These are phyloP conservation scores for Malus sieversii DNA, from an alignment of 306 rosid species.

Conservation along the genomic window DNA sequence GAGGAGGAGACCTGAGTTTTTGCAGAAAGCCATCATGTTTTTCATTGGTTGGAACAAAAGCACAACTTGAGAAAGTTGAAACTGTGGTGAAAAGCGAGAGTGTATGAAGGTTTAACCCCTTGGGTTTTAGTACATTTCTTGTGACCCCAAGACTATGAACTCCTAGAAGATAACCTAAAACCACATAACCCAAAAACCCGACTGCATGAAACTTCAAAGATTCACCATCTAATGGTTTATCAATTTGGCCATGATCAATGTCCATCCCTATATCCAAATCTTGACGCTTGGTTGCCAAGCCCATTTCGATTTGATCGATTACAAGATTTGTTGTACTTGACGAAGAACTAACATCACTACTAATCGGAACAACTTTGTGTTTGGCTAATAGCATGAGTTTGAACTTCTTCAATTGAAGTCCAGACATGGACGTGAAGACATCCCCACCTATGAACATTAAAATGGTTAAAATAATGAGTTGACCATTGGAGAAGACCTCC, in stretches of 20 bases:
- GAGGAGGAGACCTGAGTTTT: slow-evolving; percentile 41
- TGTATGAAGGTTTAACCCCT: slow-evolving; percentile 25
- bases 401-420: slow-evolving; percentile 29
- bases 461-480: slow-evolving; percentile 33
- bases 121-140: slow-evolving; percentile 15
- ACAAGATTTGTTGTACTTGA: background rate
- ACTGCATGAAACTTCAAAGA: slow-evolving; percentile 18
- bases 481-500: slow-evolving; percentile 47
- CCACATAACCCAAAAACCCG: slow-evolving; percentile 29
- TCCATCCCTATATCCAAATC: background rate
- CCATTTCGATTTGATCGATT: background rate
- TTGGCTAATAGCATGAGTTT: slow-evolving; percentile 23
- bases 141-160: slow-evolving; percentile 25
- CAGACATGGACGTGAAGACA: slow-evolving; percentile 47
- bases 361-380: slow-evolving; percentile 10
- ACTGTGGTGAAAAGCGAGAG: slow-evolving; percentile 44
- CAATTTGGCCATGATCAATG: background rate
- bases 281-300: background rate
- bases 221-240: background rate
- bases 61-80: slow-evolving; percentile 62
- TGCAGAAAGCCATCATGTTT: slow-evolving; percentile 52
- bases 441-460: slow-evolving; percentile 60
- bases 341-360: background rate
- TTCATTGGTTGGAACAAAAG: slow-evolving; percentile 67
- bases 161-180: slow-evolving; percentile 30